A percentile compares a stretch with the other conserved stretches of the same genome.
These are phyloP conservation scores for Xylaria acuta DNA, from an alignment of 495 filamentous ascomycete species.

Conservation along the genomic window DNA sequence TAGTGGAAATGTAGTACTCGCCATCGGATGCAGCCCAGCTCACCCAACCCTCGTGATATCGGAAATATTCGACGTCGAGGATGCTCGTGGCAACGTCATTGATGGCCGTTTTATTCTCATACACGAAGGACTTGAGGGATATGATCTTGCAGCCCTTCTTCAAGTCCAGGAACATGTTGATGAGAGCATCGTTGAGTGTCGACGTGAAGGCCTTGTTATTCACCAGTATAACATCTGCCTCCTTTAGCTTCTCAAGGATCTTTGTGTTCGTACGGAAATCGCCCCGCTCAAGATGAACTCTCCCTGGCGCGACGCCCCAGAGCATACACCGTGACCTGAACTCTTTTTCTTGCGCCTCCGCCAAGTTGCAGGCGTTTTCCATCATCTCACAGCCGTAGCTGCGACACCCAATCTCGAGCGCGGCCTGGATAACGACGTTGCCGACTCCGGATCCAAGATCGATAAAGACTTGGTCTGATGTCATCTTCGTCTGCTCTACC, in stretches of 20 bases:
- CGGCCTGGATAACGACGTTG: constrained; percentile 93
- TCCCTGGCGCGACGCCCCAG: constrained; percentile 84
- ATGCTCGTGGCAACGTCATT: constrained; percentile 77
- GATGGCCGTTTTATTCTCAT: constrained; percentile 71
- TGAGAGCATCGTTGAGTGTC: constrained; percentile 81
- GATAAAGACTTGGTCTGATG: constrained; percentile 82
- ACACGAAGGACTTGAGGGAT: constrained; percentile 81
- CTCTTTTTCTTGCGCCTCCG: constrained; percentile 84
- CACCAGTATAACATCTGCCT: constrained; percentile 90
- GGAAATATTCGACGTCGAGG: constrained; percentile 72
- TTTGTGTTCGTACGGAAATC: constrained; percentile 80
- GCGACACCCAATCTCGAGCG: constrained; percentile 90
- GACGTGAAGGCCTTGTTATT: constrained; percentile 97
- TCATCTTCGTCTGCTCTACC: constrained; percentile 73
- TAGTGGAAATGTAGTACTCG: constrained; percentile 85
- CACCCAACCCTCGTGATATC: constrained; percentile 82
- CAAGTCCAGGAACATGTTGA: constrained; percentile 91
- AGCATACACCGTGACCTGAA: constrained; percentile 83
- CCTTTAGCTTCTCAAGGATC: constrained; percentile 74
- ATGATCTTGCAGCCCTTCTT: constrained; percentile 91
- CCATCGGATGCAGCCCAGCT: constrained; percentile 90
- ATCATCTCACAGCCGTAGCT: constrained; percentile 97
- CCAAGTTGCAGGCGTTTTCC: constrained; percentile 83
- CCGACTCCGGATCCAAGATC: constrained; percentile 95
- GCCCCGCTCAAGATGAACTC: constrained; percentile 79